Conservation (phyloP, 345 rosid species). For the Dimocarpus longan region DNA sequence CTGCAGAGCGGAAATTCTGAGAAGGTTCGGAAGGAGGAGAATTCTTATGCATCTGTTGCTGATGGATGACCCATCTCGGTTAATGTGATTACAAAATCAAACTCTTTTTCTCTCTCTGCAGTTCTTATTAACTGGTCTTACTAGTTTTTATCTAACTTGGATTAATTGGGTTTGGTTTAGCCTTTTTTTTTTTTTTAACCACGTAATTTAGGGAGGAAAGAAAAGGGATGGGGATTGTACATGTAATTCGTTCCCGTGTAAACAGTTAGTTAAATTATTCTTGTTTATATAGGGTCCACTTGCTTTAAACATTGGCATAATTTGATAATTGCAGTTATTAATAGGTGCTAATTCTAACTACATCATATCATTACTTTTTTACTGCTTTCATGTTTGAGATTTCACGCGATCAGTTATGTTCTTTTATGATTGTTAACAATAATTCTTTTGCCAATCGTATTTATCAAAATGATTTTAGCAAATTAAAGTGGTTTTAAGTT, state of each 20-base stretch:
- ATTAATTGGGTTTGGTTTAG: background rate
- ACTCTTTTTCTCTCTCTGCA: slow-evolving; percentile 1
- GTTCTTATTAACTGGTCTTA: slow-evolving; percentile 1
- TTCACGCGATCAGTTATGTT: too few relatives aligned
- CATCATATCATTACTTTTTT: too few relatives aligned
- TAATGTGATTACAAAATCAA: background rate
- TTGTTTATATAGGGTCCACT: background rate
- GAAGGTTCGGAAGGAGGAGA: background rate
- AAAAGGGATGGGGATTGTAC: slow-evolving; percentile 1
- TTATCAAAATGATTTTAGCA: too few relatives aligned
- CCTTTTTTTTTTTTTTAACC: background rate
- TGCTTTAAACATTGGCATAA: background rate
- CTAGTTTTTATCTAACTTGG: slow-evolving; percentile 17
- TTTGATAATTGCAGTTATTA: background rate
- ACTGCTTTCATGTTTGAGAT: too few relatives aligned
- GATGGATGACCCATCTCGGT: slow-evolving; percentile 10
- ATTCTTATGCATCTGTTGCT: background rate
- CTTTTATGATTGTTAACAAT: too few relatives aligned
- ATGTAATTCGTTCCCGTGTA: slow-evolving; percentile 6
- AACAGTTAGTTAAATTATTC: background rate
- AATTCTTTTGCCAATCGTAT: too few relatives aligned
- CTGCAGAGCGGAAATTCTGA: slow-evolving; percentile 5
- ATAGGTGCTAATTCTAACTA: background rate
- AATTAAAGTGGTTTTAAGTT: too few relatives aligned
- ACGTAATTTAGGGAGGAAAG: background rate